Base-by-base conservation (phyloP, 192 early-diverging fungal species). In the Umbelopsis sp. region DNA sequence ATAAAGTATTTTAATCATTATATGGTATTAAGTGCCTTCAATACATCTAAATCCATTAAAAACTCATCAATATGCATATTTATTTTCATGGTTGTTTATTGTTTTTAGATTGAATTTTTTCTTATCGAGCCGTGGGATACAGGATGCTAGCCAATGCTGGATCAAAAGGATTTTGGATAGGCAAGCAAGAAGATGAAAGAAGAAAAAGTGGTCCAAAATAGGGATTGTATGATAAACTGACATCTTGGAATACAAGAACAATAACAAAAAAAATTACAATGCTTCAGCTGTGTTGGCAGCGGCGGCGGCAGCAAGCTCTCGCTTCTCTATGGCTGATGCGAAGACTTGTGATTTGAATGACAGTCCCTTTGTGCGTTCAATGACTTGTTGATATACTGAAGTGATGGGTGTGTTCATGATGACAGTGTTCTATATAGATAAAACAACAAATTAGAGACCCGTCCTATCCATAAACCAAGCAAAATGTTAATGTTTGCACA, bases 361-460 rank as follows among this genome's bases (percentile, higher is more conserved):
- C 38, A 98, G 85, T 2, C 91, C 91, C 82, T 91, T 92, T 47
- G 96, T 98, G 72, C 93, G 88, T 84, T 98, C 96, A 78, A 98
- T 98, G 71, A 97, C 92, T 79, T 96, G 94, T 80, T 96, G 95
- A 85, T 95, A 96, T 38, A 98, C 86, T 20, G 95, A 94, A 41
- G 88, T 90, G 67, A 91, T 81, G 71, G 90, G 89, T 49, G 92
- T 89, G 72, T 96, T 96, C 94, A 98, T 97, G 70, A 96, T 82
- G 26, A 98, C 94, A 34, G 95, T 94, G 85, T 96, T 96, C 86
- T 83, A 65, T 22, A 56, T 32, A 45, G 21, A 4, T 20, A 41
- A 41, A 31, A 32, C 51, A 68, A 45, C 21, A 80, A 70, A 11
- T 70, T 67, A 56, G 50, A 36, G 45, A 34, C 10, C n/a, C 17